These are phyloP conservation scores for Exophiala sp. DNA, from an alignment of 2,329 filamentous ascomycete species.

Conservation along the genomic window DNA sequence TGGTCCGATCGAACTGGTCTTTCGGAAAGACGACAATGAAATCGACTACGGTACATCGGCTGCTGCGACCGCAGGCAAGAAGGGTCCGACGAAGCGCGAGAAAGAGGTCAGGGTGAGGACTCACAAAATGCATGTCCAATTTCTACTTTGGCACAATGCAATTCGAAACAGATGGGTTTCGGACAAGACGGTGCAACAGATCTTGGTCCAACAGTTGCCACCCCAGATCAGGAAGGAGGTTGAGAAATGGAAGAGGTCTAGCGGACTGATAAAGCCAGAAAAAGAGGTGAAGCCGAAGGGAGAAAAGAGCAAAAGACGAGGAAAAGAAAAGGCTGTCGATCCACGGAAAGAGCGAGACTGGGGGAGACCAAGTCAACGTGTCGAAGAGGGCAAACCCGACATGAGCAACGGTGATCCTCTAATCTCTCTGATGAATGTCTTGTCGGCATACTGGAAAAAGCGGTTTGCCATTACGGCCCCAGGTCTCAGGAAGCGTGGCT, in stretches of 20 bases:
- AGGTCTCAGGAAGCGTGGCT: slow-evolving; percentile 81
- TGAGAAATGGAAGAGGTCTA: slow-evolving; percentile 64
- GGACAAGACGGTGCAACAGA: slow-evolving; percentile 67
- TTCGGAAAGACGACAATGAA: slow-evolving; percentile 51
- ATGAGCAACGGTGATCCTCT: slow-evolving; percentile 79
- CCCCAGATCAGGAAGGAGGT: slow-evolving; percentile 64
- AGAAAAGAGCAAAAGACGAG: slow-evolving; percentile 35
- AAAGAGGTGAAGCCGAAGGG: slow-evolving; percentile 29
- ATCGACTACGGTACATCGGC: slow-evolving; percentile 52
- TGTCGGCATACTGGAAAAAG: slow-evolving; percentile 85
- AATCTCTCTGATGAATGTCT: slow-evolving; percentile 64
- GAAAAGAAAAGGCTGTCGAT: slow-evolving; percentile 40
- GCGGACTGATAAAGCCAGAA: slow-evolving; percentile 52
- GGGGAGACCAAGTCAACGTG: slow-evolving; percentile 60
- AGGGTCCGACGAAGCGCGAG: slow-evolving; percentile 79
- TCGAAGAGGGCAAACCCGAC: slow-evolving; percentile 66
- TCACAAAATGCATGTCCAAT: slow-evolving; percentile 84
- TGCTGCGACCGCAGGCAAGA: slow-evolving; percentile 62
- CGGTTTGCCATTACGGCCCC: slow-evolving; percentile 71
- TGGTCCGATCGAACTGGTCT: slow-evolving; percentile 67
- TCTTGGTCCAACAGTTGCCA: slow-evolving; percentile 67
- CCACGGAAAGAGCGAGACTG: slow-evolving; percentile 56
- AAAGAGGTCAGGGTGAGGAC: slow-evolving; percentile 69
- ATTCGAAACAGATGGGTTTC: slow-evolving; percentile 78
- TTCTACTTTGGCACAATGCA: slow-evolving; percentile 83